Evolutionary conservation across 441 rosid genomes (phyloP), one percentile per base, ranked within the genome.

Genomic region (Theobroma grandiflorum): DNA sequence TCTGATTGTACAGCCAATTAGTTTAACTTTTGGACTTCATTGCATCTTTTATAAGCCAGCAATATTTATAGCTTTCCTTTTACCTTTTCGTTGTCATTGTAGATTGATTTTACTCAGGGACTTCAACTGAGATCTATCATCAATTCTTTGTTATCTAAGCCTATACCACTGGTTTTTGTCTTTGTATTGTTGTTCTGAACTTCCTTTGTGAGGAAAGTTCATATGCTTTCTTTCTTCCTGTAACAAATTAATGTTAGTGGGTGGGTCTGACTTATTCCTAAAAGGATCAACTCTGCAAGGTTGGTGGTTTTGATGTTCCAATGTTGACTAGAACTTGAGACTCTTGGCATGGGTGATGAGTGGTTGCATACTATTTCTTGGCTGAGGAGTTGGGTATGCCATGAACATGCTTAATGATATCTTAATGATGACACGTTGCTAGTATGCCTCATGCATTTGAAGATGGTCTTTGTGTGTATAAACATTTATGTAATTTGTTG

Each of bases 61-160:
- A 4, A 22, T 12, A 20, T 47, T 69, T 8, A 69, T 69, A 69
- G 38, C 57, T 47, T 69, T 69, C 22, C 57, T 69, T 6, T 69
- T 45, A 69, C 40, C n/a, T 45, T 22, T 45, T 69, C n/a, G 14
- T 69, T 57, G 6, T 47, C 57, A 69, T 69, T 69, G 10, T 22
- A 69, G 38, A 45, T 22, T 31, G 26, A 22, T 45, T 47, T 69
- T 47, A 15, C 38, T 22, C n/a, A 2, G 72, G 73, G 38, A 45
- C 74, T 70, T 70, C 9, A 70, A 49, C 58, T 31, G 11, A 70
- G 57, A 26, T 47, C 74, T 47, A 70, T 70, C 74, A 49, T 70
- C 42, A 15, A 3, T 8, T 58, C 6, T 70, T 22, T 47, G 74
- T 15, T 70, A 47, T 47, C 22, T 31, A 14, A 8, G 22, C 47